phyloP scores from a whole-genome alignment of 345 rosid genomes.

The Gynandropsis gynandra region DNA sequence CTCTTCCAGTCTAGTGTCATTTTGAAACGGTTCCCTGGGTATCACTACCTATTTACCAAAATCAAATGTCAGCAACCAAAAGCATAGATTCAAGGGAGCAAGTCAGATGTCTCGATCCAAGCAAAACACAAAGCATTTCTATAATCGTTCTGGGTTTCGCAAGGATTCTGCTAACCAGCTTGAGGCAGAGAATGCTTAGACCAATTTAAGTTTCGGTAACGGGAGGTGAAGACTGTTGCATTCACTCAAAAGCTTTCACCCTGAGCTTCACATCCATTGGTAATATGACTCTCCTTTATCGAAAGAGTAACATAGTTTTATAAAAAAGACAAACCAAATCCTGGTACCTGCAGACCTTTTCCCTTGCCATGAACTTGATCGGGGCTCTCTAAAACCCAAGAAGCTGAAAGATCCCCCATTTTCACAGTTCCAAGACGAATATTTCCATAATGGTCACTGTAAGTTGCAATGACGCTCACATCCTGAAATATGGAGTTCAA shows the following conservation, averaged over 20 bases:
- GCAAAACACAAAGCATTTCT: constrained; percentile 3
- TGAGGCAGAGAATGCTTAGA: not conserved
- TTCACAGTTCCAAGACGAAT: constrained; percentile 62
- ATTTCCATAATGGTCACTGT: constrained; percentile 63
- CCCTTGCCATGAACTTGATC: constrained; percentile 31
- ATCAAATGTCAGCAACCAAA: not conserved
- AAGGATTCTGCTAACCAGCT: constrained; percentile 10
- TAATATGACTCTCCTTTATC: not conserved
- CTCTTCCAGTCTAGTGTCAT: too few species aligned
- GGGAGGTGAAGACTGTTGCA: constrained; percentile 1
- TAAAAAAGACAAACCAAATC: not conserved
- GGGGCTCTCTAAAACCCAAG: constrained; percentile 84
- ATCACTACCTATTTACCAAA: constrained; percentile 29
- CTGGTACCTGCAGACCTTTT: constrained; percentile 45
- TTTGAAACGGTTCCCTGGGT: constrained; percentile 34
- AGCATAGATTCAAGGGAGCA: not conserved
- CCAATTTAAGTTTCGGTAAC: not conserved
- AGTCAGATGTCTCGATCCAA: not conserved
- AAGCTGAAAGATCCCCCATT: constrained; percentile 81
- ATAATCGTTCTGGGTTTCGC: constrained; percentile 10
- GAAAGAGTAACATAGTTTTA: not conserved
- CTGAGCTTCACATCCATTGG: not conserved
- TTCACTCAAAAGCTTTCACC: not conserved
- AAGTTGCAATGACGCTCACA: constrained; percentile 76
- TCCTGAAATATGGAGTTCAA: constrained; percentile 45